Conservation (phyloP, 495 filamentous ascomycete species). For the Neurospora sp. region DNA sequence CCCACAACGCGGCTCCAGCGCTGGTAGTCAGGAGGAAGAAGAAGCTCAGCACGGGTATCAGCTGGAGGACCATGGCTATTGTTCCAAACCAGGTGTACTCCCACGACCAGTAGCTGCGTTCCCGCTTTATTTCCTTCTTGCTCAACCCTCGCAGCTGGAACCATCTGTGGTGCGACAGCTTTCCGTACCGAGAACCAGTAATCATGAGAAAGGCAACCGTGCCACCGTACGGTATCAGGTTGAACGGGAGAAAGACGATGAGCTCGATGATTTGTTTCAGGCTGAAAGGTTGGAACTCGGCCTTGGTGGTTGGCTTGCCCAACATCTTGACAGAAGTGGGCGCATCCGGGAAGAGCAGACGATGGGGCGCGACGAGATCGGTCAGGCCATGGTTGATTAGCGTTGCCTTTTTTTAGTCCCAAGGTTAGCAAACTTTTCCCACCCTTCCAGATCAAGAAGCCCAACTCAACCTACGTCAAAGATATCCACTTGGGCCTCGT, state of each 20-base stretch:
- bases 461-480: conserved; percentile 64
- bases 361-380: conserved; percentile 56
- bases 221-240: conserved; percentile 80
- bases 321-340: conserved; percentile 59
- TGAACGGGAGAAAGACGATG: conserved; percentile 71
- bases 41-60: conserved; percentile 77
- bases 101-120: conserved; percentile 60
- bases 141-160: conserved; percentile 71
- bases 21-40: conserved; percentile 75
- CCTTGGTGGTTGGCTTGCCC: conserved; percentile 60
- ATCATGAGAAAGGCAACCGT: conserved; percentile 68
- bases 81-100: conserved; percentile 49
- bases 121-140: conserved; percentile 50
- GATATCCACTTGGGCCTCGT: conserved; percentile 77
- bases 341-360: conserved; percentile 52
- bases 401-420: conserved; percentile 23
- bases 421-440: not conserved
- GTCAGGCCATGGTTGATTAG: conserved; percentile 40
- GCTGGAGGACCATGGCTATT: conserved; percentile 48
- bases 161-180: conserved; percentile 56
- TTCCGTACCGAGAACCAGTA: conserved; percentile 49
- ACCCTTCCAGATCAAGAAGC: conserved; percentile 10
- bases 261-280: conserved; percentile 70
- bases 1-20: conserved; percentile 80
- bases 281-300: conserved; percentile 59